Conservation (phyloP, 108 stramenopile genomes). For the Conticribra guillardii region DNA sequence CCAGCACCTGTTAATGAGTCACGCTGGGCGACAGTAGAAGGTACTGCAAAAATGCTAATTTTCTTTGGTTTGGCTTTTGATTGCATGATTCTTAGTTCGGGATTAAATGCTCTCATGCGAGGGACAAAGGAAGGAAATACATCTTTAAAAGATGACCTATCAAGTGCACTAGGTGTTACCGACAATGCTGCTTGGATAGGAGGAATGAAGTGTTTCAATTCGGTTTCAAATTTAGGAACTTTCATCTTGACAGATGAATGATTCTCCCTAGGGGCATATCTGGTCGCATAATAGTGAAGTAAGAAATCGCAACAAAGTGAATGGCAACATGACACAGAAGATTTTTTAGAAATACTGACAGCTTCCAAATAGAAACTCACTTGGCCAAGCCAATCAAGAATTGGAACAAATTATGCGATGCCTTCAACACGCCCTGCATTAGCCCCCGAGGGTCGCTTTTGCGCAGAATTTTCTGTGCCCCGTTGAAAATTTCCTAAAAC, state of each 20-base stretch:
- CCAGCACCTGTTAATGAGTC: slow-evolving; percentile 17
- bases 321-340: too few species aligned
- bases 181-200: slow-evolving; percentile 89
- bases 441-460: slow-evolving; percentile 50
- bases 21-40: slow-evolving; percentile 29
- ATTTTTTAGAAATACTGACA: too few species aligned
- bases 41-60: slow-evolving; percentile 58
- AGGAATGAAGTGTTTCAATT: slow-evolving; percentile 81
- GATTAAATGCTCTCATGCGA: slow-evolving; percentile 75
- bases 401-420: slow-evolving; percentile 63
- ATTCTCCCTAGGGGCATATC: slow-evolving; percentile 25
- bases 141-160: slow-evolving; percentile 41
- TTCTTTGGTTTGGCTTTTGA: slow-evolving; percentile 98
- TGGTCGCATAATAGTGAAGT: too few species aligned
- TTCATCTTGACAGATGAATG: slow-evolving; percentile 41
- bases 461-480: slow-evolving; percentile 57
- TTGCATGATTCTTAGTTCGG: slow-evolving; percentile 71
- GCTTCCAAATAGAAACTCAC: too few species aligned
- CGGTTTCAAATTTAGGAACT: slow-evolving; percentile 39
- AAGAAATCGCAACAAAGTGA: too few species aligned
- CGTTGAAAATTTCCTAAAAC: slow-evolving; percentile 67
- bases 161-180: slow-evolving; percentile 55
- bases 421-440: slow-evolving; percentile 51
- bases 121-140: slow-evolving; percentile 78
- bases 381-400: slow-evolving; percentile 68